Base-by-base conservation (phyloP, 202 grass and related monocot genomes). In the Carex sylvatica region DNA sequence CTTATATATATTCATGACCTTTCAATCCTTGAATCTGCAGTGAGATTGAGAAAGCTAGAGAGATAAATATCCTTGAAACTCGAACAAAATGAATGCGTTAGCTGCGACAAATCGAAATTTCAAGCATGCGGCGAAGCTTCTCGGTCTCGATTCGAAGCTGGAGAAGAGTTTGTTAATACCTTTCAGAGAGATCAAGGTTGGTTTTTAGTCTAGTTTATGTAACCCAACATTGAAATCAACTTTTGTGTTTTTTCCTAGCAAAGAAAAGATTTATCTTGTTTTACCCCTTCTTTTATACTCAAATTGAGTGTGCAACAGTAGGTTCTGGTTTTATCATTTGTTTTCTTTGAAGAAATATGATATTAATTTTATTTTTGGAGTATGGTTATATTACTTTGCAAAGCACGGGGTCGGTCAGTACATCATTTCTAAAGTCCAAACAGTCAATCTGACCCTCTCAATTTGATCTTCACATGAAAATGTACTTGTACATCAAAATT, bases 111-210 rank as follows among this genome's bases (percentile, higher is more conserved):
- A 90, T 72, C 87, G 93, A 80, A 96, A 99, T 82, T 99, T 99
- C 93, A 96, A 91, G 89, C 93, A 92, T 65, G 91, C 93, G 47
- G 96, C 93, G 80, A 99, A 96, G 86, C 86, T 99, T 63, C 83
- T 99, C 80, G 91, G 89, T 6, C 88, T 99, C 24, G 96, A 99
- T 82, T 93, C 96, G 20, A 99, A 96, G 87, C 83, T 96, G 13
- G 93, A 99, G 78, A 99, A 92, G 81, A 99, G 96, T 89, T 63
- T 99, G 68, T 85, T 99, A 61, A 99, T 99, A 65, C 96, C 96
- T 16, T 99, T 99, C 82, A 93, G 96, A 87, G 96, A 99, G 84
- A 99, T 99, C 85, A 99, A 99, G 89, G 96, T 95, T 49, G 22
- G 35, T 47, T 52, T 80, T 65, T n/a, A n/a, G n/a, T n/a, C 38